Evolutionary conservation across 2,329 filamentous ascomycete species (phyloP), one percentile per base, ranked within the genome.

Genomic region (Coleophoma cylindrospora): DNA sequence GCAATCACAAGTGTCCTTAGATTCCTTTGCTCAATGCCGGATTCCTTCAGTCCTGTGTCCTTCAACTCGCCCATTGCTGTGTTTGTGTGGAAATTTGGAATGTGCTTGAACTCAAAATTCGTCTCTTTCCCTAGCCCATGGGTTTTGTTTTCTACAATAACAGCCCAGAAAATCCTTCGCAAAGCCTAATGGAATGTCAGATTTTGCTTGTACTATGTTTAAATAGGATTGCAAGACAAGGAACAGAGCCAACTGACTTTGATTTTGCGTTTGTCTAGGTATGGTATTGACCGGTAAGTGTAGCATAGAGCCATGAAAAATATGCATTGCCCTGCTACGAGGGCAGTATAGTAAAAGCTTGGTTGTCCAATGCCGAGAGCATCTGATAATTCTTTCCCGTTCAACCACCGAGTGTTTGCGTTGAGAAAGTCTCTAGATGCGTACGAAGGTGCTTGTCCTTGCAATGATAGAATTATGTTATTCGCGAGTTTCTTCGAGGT

Each of bases 381-480:
- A 58, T 82, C 74, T 32, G 77, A 73, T 1, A 91, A 74, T 14
- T 80, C 73, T 34, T 77, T 71, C 3, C 87, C 86, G 61, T 89
- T 90, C 14, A 91, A 72, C 75, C 84, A 87, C 51, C 86, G 75
- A 5, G 82, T 80, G 62, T 80, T 78, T 0, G 86, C 87, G 45
- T 80, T 75, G 47, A 91, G 73, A 64, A 89, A 88, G 43, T 81
- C 79, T 6, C 77, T 74, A 1, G 81, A 84, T 0, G 84, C 76
- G 56, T 81, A 84, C 0, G 80, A 74, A 0, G 88, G 88, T 0
- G 86, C 79, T 38, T 81, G 79, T 45, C 76, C 73, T 57, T 84
- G 75, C n/a, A 91, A 72, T 3, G 79, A 79, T 3, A 79, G 75
- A 57, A 92, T 83, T 60, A 91, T 86, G 62, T 91, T 92, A 65